phyloP scores from a whole-genome alignment of 139 green algal species.

The Chlamydomonas incerta region DNA sequence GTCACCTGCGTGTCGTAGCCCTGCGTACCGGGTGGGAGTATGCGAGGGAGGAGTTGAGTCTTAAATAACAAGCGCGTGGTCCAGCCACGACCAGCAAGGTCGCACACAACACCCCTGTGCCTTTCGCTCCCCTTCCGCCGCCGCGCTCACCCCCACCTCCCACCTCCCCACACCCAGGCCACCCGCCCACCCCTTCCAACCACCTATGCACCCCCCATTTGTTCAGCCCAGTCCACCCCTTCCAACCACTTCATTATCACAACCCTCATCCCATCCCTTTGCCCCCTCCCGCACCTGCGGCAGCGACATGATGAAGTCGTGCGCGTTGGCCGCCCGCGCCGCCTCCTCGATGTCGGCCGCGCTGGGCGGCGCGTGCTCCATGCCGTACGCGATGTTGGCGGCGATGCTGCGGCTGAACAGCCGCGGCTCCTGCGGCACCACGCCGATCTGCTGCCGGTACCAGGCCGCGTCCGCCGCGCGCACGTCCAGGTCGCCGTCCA shows the following conservation, averaged over 20 bases:
- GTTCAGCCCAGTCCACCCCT: not conserved
- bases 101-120: too few species aligned
- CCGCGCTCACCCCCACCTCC: too few species aligned
- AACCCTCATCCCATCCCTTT: too few species aligned
- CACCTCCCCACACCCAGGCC: too few species aligned
- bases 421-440: slow-evolving; percentile 78
- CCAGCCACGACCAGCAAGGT: not conserved
- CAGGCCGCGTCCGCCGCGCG: slow-evolving; percentile 68
- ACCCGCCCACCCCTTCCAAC: too few species aligned
- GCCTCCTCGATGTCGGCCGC: slow-evolving; percentile 77
- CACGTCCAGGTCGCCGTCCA: slow-evolving; percentile 49
- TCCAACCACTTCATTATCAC: too few species aligned
- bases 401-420: slow-evolving; percentile 76
- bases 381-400: slow-evolving; percentile 84
- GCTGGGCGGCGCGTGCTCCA: slow-evolving; percentile 14
- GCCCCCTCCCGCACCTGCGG: slow-evolving; percentile 60
- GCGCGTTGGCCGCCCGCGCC: slow-evolving; percentile 81
- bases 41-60: too few species aligned
- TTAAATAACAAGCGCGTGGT: too few species aligned
- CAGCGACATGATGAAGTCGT: slow-evolving; percentile 88
- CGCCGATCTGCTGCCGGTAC: slow-evolving; percentile 75
- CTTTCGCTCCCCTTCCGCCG: too few species aligned
- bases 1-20: slow-evolving; percentile 38
- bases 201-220: too few species aligned
- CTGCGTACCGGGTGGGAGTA: too few species aligned